Percentiles rank a stretch among this genome's conserved stretches.
phyloP scores from a whole-genome alignment of 2,329 filamentous ascomycete species.

The Elsinoe arachidis region DNA sequence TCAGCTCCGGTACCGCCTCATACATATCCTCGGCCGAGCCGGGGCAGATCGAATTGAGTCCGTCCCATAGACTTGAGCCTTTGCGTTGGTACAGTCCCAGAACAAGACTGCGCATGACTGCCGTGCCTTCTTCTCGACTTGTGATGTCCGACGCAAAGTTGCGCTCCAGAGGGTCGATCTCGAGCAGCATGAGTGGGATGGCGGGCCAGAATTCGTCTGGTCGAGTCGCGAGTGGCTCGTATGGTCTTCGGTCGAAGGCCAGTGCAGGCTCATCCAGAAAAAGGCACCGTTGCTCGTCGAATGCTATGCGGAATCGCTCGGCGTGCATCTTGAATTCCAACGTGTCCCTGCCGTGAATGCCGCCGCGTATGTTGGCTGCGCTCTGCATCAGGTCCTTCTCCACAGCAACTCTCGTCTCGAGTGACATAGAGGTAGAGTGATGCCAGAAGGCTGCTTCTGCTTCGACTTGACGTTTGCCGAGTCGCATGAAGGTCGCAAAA shows the following conservation, averaged over 20 bases:
- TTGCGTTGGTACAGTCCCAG: constrained; percentile 33
- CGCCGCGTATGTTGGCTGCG: neutral
- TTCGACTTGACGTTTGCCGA: constrained; percentile 2
- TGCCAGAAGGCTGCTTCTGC: constrained; percentile 2
- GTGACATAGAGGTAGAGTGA: neutral
- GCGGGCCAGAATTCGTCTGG: constrained; percentile 60
- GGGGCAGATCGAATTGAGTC: constrained; percentile 48
- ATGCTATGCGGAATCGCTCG: neutral
- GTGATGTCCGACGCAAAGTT: constrained; percentile 25
- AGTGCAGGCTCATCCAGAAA: constrained; percentile 31
- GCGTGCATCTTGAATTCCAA: constrained; percentile 1
- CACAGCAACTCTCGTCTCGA: neutral
- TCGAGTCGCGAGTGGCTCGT: constrained; percentile 57
- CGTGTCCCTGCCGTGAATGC: neutral
- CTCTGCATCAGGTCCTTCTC: neutral
- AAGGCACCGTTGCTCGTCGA: constrained; percentile 1
- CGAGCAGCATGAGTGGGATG: constrained; percentile 50
- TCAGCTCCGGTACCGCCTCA: constrained; percentile 41
- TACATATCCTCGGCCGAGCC: constrained; percentile 51
- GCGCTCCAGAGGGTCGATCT: constrained; percentile 51
- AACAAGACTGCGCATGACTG: constrained; percentile 39
- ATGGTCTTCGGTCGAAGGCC: constrained; percentile 59
- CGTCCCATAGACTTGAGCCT: constrained; percentile 32
- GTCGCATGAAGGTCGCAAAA: neutral
- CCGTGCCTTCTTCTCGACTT: constrained; percentile 18